phyloP scores from a whole-genome alignment of 2,329 filamentous ascomycete species.

The Parafenestella ontariensis region DNA sequence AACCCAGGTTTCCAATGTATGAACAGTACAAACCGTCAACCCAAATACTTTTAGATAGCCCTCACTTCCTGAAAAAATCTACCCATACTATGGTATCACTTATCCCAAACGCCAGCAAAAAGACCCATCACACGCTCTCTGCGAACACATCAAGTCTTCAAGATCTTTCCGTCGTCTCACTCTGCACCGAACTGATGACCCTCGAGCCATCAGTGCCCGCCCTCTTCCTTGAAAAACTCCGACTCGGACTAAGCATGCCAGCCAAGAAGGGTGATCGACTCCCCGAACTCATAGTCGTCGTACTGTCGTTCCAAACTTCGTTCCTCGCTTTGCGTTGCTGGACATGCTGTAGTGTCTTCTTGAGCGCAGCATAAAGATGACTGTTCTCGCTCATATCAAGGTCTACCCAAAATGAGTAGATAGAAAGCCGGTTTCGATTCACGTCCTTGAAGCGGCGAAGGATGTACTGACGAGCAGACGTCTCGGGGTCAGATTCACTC shows the following conservation, averaged over 20 bases:
- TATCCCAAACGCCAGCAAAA: background rate
- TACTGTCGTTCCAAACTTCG: constrained; percentile 32
- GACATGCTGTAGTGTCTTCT: constrained; percentile 43
- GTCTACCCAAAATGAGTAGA: constrained; percentile 49
- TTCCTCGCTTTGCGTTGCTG: constrained; percentile 39
- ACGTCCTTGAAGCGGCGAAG: constrained; percentile 40
- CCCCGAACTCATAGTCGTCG: constrained; percentile 5
- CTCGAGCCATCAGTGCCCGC: constrained; percentile 1
- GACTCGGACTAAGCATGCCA: constrained; percentile 5
- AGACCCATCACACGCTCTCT: background rate
- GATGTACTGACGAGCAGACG: constrained; percentile 41
- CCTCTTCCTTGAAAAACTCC: constrained; percentile 4
- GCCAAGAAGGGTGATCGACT: constrained; percentile 4
- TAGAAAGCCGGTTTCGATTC: constrained; percentile 36
- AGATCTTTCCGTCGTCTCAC: background rate
- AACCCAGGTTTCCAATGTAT: background rate
- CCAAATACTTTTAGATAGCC: background rate
- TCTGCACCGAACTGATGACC: constrained; percentile 1
- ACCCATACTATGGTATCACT: background rate
- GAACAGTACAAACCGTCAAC: too few species aligned
- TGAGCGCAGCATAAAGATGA: constrained; percentile 45
- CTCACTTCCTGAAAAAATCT: background rate
- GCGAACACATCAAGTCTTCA: background rate
- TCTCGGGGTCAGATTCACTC: constrained; percentile 27
- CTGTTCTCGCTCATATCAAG: constrained; percentile 45